Evolutionary conservation across 805 yeast genomes (phyloP).

Genomic region (Zygosaccharomyces pseudorouxii): DNA sequence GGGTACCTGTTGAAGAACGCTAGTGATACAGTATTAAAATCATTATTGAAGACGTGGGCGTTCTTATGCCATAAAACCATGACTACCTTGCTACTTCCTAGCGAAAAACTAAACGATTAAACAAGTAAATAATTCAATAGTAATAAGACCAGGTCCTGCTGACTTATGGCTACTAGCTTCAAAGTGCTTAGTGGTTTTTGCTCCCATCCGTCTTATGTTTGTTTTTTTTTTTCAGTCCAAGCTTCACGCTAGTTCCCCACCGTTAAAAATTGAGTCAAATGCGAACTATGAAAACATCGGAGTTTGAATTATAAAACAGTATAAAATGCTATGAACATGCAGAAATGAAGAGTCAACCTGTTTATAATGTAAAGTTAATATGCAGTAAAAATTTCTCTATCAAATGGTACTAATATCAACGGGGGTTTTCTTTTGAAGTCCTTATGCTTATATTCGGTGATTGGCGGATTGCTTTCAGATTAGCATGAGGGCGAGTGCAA

Average conservation of each 20-base stretch:
- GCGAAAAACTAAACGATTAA: neutral
- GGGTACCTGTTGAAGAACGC: constrained; percentile 74
- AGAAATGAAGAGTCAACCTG: neutral
- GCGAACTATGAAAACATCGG: neutral
- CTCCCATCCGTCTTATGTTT: neutral
- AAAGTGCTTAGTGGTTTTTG: neutral
- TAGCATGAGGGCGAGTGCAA: constrained; percentile 17
- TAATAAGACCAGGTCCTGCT: neutral
- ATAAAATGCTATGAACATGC: neutral
- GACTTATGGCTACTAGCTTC: neutral
- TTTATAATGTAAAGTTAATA: neutral
- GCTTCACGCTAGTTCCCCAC: neutral
- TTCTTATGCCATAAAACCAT: constrained; percentile 65
- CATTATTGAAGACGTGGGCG: constrained; percentile 53
- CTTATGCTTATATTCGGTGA: neutral
- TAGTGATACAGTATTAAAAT: constrained; percentile 66
- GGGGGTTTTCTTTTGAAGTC: neutral
- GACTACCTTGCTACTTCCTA: neutral
- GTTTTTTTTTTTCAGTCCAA: neutral
- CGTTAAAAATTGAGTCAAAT: neutral
- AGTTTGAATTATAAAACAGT: neutral
- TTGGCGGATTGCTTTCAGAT: neutral
- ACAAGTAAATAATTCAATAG: neutral
- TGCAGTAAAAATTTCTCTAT: neutral
- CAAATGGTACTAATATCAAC: neutral